phyloP scores from a whole-genome alignment of 257 asterid genomes.

The Jacaranda copaia region DNA sequence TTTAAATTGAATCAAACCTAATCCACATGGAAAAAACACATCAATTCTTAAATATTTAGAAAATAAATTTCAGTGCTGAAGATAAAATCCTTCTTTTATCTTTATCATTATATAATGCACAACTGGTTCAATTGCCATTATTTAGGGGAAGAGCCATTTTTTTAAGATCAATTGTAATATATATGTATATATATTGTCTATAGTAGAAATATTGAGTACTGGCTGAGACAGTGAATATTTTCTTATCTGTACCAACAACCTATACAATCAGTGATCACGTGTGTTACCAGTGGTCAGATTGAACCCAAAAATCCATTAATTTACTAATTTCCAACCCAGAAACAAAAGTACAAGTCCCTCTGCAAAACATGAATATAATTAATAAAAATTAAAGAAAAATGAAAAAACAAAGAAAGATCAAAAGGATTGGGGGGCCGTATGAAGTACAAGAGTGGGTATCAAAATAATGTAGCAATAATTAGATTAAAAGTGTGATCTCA shows the following conservation, averaged over 20 bases:
- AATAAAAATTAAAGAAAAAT: neutral
- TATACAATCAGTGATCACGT: conserved; percentile 1
- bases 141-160: too few relatives aligned
- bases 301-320: neutral
- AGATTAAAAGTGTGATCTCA: neutral
- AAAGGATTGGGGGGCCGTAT: neutral
- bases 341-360: neutral
- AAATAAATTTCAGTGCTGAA: too few relatives aligned
- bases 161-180: too few relatives aligned
- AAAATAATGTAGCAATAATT: neutral
- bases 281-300: neutral
- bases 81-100: too few relatives aligned
- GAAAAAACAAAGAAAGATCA: neutral
- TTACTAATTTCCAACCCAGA: neutral
- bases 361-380: neutral
- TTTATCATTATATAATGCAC: too few relatives aligned
- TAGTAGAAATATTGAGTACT: neutral
- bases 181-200: neutral
- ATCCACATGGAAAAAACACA: too few relatives aligned
- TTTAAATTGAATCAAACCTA: too few relatives aligned
- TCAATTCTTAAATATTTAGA: too few relatives aligned
- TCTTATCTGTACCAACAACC: conserved; percentile 17
- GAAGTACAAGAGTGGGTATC: neutral
- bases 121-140: too few relatives aligned
- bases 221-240: conserved; percentile 15